Conservation (phyloP, 1,139 yeast species). For the Yamadazyma pseudoaaseri region DNA sequence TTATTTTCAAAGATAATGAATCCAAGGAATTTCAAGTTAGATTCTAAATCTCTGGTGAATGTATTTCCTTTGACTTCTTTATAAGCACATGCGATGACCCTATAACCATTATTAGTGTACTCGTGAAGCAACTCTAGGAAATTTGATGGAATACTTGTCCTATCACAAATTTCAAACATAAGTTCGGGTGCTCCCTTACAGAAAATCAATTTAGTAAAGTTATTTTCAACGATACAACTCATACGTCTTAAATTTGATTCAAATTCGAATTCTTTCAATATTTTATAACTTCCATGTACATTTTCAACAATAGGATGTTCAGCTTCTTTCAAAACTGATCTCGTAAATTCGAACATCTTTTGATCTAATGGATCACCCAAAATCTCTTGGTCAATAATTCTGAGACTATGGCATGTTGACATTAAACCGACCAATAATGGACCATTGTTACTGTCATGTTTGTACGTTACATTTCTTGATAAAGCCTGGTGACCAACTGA, state of each 20-base stretch:
- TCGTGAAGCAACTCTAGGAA: slow-evolving; percentile 72
- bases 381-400: slow-evolving; percentile 72
- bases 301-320: slow-evolving; percentile 24
- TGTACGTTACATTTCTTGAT: slow-evolving; percentile 3
- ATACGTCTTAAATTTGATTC: slow-evolving; percentile 82
- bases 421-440: slow-evolving; percentile 49
- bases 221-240: slow-evolving; percentile 67
- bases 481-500: slow-evolving; percentile 24
- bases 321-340: slow-evolving; percentile 58
- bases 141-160: slow-evolving; percentile 68
- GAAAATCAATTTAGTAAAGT: slow-evolving; percentile 46
- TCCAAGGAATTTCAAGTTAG: slow-evolving; percentile 71
- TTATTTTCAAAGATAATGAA: slow-evolving; percentile 92
- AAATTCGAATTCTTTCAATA: slow-evolving; percentile 78
- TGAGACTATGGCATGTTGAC: slow-evolving; percentile 86
- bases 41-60: slow-evolving; percentile 37
- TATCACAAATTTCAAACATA: slow-evolving; percentile 74
- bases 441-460: slow-evolving; percentile 30
- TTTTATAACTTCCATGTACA: slow-evolving; percentile 44
- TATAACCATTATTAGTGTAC: slow-evolving; percentile 89
- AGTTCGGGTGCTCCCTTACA: slow-evolving; percentile 98
- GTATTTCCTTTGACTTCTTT: slow-evolving; percentile 31
- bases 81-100: slow-evolving; percentile 94
- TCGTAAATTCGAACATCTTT: slow-evolving; percentile 89
- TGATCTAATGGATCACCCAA: slow-evolving; percentile 92